Percentiles rank a stretch among this genome's conserved stretches.
Conservation (phyloP, 2,329 filamentous ascomycete genomes). For the Colletotrichum sublineola region DNA sequence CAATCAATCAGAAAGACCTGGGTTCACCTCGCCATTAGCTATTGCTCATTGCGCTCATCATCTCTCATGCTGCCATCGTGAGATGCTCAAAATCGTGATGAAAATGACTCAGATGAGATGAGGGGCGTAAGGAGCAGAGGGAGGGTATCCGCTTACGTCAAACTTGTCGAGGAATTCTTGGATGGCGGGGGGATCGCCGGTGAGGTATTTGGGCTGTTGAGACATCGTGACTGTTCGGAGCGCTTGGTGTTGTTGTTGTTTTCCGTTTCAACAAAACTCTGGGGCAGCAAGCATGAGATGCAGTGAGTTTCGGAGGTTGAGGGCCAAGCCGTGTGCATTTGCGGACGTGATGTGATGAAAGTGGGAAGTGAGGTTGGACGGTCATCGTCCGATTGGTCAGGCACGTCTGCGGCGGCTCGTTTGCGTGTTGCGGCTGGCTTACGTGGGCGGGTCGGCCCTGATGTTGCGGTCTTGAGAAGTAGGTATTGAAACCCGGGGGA, state of each 20-base stretch:
- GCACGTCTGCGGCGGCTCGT: not conserved
- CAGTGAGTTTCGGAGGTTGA: conserved; percentile 11
- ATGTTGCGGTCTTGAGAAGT: not conserved
- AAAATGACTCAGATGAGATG: conserved; percentile 35
- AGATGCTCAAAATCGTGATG: not conserved
- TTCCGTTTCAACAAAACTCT: conserved; percentile 27
- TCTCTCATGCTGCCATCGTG: conserved; percentile 13
- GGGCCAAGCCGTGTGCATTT: conserved; percentile 9
- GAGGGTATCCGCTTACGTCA: conserved; percentile 76
- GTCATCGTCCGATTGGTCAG: conserved; percentile 40
- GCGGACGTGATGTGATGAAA: conserved; percentile 5
- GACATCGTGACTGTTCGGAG: conserved; percentile 47
- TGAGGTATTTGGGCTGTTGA: conserved; percentile 74
- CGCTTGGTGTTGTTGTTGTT: conserved; percentile 5
- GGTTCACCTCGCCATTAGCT: conserved; percentile 35
- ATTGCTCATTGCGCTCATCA: conserved; percentile 37
- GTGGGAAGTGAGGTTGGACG: conserved; percentile 33
- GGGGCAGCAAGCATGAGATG: conserved; percentile 13
- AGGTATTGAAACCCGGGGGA: conserved; percentile 20
- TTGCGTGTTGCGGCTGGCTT: conserved; percentile 6
- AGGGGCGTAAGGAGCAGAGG: conserved; percentile 16
- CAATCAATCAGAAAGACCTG: conserved; percentile 91
- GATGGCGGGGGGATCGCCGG: conserved; percentile 82
- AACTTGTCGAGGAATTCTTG: conserved; percentile 89
- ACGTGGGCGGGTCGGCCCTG: conserved; percentile 10